phyloP scores from a whole-genome alignment of 2,329 filamentous ascomycete genomes.

The Decorospora gaudefroyi region DNA sequence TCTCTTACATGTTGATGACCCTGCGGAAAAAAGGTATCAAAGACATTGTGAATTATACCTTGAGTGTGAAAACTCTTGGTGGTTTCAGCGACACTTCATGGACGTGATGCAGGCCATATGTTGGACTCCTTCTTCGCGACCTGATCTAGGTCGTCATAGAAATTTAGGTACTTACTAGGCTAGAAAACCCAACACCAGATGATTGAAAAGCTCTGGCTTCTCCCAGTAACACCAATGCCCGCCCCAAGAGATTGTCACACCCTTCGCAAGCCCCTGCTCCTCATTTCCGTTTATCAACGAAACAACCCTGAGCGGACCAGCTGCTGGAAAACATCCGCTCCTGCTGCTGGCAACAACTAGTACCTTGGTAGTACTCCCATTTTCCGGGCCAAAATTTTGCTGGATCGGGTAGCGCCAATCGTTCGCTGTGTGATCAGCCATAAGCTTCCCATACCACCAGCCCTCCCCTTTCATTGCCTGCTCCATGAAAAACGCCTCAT shows the following conservation, averaged over 20 bases:
- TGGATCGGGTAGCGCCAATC: slow-evolving; percentile 33
- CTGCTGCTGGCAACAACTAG: slow-evolving; percentile 34
- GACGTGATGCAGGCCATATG: too few relatives aligned
- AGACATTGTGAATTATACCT: too few relatives aligned
- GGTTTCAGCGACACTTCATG: too few relatives aligned
- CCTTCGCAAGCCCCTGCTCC: slow-evolving; percentile 17
- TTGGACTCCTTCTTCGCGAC: too few relatives aligned
- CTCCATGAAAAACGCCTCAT: slow-evolving; percentile 32
- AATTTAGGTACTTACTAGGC: too few relatives aligned
- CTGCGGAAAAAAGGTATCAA: too few relatives aligned
- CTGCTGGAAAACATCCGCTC: slow-evolving; percentile 38
- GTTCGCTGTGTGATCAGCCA: slow-evolving; percentile 37
- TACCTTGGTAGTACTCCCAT: slow-evolving; percentile 22
- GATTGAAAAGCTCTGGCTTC: slow-evolving; percentile 31
- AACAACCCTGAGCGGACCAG: slow-evolving; percentile 30
- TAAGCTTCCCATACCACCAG: slow-evolving; percentile 37
- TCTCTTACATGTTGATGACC: too few relatives aligned
- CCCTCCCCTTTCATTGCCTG: slow-evolving; percentile 33
- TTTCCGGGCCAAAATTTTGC: slow-evolving; percentile 24
- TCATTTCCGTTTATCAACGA: slow-evolving; percentile 24
- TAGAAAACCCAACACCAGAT: slow-evolving; percentile 25
- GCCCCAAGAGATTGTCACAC: slow-evolving; percentile 31
- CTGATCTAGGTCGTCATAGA: too few relatives aligned
- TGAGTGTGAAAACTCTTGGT: too few relatives aligned
- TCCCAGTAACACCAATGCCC: slow-evolving; percentile 44